These are phyloP conservation scores for Ceratonia siliqua DNA, from an alignment of 306 rosid species.

Conservation along the genomic window DNA sequence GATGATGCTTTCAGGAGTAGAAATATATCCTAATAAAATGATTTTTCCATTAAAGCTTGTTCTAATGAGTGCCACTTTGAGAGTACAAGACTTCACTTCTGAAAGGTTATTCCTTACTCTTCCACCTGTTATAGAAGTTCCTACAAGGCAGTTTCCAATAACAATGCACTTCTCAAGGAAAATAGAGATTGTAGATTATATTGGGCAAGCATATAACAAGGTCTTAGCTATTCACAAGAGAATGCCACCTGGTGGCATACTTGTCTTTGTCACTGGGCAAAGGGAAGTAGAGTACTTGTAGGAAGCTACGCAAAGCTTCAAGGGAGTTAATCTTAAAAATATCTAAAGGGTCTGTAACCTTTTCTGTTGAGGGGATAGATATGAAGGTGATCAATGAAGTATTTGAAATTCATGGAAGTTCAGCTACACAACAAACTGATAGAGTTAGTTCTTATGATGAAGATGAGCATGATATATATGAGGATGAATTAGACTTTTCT, in stretches of 20 bases:
- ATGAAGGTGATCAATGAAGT: slow-evolving; percentile 77
- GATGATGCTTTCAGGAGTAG: slow-evolving; percentile 51
- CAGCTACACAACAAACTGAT: slow-evolving; percentile 52
- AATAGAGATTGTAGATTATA: slow-evolving; percentile 72
- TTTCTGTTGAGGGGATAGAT: slow-evolving; percentile 50
- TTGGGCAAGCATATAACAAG: slow-evolving; percentile 85
- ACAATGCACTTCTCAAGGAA: slow-evolving; percentile 71
- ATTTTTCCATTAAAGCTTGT: slow-evolving; percentile 85
- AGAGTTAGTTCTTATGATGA: slow-evolving; percentile 66
- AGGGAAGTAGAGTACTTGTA: slow-evolving; percentile 81
- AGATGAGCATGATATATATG: slow-evolving; percentile 44
- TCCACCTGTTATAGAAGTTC: slow-evolving; percentile 81
- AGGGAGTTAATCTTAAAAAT: slow-evolving; percentile 53
- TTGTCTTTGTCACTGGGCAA: slow-evolving; percentile 86
- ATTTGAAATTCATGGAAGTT: slow-evolving; percentile 56
- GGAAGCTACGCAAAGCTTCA: slow-evolving; percentile 72
- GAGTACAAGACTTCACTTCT: slow-evolving; percentile 80
- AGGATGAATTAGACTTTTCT: slow-evolving; percentile 53
- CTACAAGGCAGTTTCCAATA: slow-evolving; percentile 85
- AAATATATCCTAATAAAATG: slow-evolving; percentile 49
- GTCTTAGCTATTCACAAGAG: slow-evolving; percentile 87
- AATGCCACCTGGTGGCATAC: slow-evolving; percentile 87
- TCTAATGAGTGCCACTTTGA: slow-evolving; percentile 95
- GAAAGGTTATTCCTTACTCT: slow-evolving; percentile 60
- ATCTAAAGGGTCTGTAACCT: slow-evolving; percentile 34